Evolutionary conservation across 345 rosid genomes (phyloP), one percentile per base, ranked within the genome.

Genomic region (Bruguiera parviflora): DNA sequence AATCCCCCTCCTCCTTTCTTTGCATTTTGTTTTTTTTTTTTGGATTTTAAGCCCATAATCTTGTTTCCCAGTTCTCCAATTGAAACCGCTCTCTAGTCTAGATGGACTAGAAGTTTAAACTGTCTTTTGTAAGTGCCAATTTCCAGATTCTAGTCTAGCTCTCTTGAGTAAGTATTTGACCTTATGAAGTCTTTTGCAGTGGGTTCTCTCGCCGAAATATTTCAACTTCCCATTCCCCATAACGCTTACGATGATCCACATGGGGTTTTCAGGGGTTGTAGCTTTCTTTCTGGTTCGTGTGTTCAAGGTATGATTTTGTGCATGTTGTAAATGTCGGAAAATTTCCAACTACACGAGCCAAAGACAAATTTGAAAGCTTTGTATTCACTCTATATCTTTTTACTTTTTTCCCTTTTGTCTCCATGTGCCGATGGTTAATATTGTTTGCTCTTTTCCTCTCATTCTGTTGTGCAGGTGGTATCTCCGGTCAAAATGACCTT

Each of bases 401-500:
- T 58, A 22, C 13, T 18, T 10, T 60, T 29, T 53, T 28, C 61
- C 52, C 35, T 3, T 63, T 58, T 28, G 21, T 21, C 53, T 70
- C 31, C 39, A 19, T 53, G 28, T 43, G 18, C 16, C 4, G 18
- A 43, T 43, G n/a, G 28, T 29, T 29, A 37, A 35, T 70, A 9
- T 31, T 39, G 19, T 59, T 9, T 8, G 46, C 56, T 43, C 46
- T 27, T n/a, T 9, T 61, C 20, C 19, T 24, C 55, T 18, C 63
- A 57, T 63, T 60, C 70, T 28, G 37, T 59, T 59, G 39, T 76
- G 79, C 87, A 95, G 98, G 91, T 95, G 76, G 99, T 90, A 58
- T 67, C 97, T 80, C 96, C 96, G 20, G 92, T 92, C 78, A 90
- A 95, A 78, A 95, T 92, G 99, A 88, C 93, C 71, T 88, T 90